Percentiles rank a stretch among this genome's conserved stretches.
Evolutionary conservation across 805 yeast genomes (phyloP).

Genomic region (Metschnikowia anglica): DNA sequence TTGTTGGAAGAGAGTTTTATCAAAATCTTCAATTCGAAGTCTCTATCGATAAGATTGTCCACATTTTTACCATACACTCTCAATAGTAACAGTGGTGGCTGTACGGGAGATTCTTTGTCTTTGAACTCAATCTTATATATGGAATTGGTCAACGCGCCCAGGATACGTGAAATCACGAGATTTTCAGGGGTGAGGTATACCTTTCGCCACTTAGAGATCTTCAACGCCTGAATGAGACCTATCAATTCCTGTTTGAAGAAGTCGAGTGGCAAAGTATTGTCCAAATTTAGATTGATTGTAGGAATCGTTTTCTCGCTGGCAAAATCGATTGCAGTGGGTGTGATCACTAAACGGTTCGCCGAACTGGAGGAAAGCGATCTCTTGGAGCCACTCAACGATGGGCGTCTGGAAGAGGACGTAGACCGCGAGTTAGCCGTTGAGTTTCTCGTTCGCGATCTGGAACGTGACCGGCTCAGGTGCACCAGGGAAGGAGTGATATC

Average conservation of each 20-base stretch:
- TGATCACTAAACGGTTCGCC: constrained; percentile 27
- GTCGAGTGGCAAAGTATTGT: constrained; percentile 75
- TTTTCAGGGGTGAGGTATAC: constrained; percentile 41
- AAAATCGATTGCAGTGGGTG: constrained; percentile 29
- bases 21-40: constrained; percentile 69
- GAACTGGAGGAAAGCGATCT: constrained; percentile 39
- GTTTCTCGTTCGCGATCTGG: constrained; percentile 35
- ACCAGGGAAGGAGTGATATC: constrained; percentile 21
- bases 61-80: constrained; percentile 89
- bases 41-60: constrained; percentile 82
- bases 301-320: constrained; percentile 41
- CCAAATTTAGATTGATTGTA: constrained; percentile 59
- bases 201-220: constrained; percentile 78
- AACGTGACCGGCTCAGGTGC: constrained; percentile 36
- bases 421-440: constrained; percentile 36
- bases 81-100: constrained; percentile 62
- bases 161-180: constrained; percentile 62
- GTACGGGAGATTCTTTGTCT: constrained; percentile 30
- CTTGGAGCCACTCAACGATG: constrained; percentile 30
- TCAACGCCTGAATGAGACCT: constrained; percentile 58
- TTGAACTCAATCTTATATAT: constrained; percentile 71
- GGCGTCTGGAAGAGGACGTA: constrained; percentile 34
- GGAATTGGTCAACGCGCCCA: constrained; percentile 93
- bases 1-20: constrained; percentile 69
- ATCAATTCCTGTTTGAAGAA: constrained; percentile 82